Evolutionary conservation across 768 basidiomycete genomes (phyloP), one percentile per base, ranked within the genome.

Genomic region (Amanita fuliginea): DNA sequence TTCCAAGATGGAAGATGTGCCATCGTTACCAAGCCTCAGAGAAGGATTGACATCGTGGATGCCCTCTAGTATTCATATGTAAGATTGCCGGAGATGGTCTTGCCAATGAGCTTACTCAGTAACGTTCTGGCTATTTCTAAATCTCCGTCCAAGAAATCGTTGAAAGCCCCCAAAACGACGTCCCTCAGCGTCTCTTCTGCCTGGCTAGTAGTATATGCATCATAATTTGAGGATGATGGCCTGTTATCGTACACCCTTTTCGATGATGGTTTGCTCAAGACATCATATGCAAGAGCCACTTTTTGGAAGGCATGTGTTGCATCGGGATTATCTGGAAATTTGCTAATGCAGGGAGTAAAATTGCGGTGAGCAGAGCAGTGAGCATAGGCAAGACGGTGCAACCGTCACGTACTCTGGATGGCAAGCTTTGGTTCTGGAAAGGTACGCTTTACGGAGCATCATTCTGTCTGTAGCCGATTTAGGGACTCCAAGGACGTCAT

Each of bases 251-350:
- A 93, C 30, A 75, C 54, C 11, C 79, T 75, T 54, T 79, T 76
- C 4, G 81, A 76, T 11, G 77, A 68, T 0, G 90, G 84, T 47
- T 81, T 80, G 57, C 81, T 83, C 51, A 92, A 78, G 7, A 87
- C 78, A 54, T 85, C 76, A 56, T 91, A 92, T 1, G 90, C 89
- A 13, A 88, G 77, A 4, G 86, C 83, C 3, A 93, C 83, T 56
- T 84, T 86, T 60, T 93, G 90, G 61, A 93, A 93, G 0, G 90
- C 90, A 16, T 77, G 69, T 0, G 90, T 93, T 14, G 90, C 84
- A 41, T 82, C 75, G 4, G 83, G 78, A 58, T 83, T 80, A 54
- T 77, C 64, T 18, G 86, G 86, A 55, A 86, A 91, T 69, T 91
- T 92, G 60, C 90, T 92, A 56, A 55, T 2, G 42, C 21, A 5